A percentile compares a stretch with the other conserved stretches of the same genome.
phyloP scores from a whole-genome alignment of 106 monocot species.

The Alisma plantagoaquatica region DNA sequence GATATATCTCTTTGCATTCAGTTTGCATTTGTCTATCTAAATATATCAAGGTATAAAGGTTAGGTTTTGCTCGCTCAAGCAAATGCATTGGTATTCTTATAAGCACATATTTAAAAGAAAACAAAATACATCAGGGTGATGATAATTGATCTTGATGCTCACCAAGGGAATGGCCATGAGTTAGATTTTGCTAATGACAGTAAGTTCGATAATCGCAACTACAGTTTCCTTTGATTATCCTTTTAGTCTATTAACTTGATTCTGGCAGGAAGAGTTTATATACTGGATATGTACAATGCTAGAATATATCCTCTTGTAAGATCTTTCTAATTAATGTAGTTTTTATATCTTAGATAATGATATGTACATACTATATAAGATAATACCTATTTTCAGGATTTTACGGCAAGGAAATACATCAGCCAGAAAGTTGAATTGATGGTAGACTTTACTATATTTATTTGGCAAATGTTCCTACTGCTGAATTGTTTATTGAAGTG shows the following conservation, averaged over 20 bases:
- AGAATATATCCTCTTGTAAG: conserved; percentile 94
- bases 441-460: conserved; percentile 23
- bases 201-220: conserved; percentile 17
- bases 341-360: not conserved
- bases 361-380: not conserved
- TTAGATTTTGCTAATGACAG: conserved; percentile 83
- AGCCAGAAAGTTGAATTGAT: conserved; percentile 74
- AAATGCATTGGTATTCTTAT: not conserved
- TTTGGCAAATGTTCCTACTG: not conserved
- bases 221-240: not conserved
- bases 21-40: conserved; percentile 73
- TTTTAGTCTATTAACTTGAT: not conserved
- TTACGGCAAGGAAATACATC: conserved; percentile 60
- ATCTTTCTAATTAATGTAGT: not conserved
- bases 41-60: conserved; percentile 57
- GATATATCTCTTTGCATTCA: conserved; percentile 95
- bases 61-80: not conserved
- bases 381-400: conserved; percentile 33
- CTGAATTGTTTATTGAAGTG: too few species aligned
- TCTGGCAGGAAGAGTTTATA: conserved; percentile 83
- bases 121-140: conserved; percentile 42
- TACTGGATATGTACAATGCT: conserved; percentile 96
- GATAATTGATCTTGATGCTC: conserved; percentile 99
- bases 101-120: not conserved
- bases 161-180: conserved; percentile 99